Evolutionary conservation across 257 asterid genomes (phyloP).

Genomic region (Haberlea rhodopensis): DNA sequence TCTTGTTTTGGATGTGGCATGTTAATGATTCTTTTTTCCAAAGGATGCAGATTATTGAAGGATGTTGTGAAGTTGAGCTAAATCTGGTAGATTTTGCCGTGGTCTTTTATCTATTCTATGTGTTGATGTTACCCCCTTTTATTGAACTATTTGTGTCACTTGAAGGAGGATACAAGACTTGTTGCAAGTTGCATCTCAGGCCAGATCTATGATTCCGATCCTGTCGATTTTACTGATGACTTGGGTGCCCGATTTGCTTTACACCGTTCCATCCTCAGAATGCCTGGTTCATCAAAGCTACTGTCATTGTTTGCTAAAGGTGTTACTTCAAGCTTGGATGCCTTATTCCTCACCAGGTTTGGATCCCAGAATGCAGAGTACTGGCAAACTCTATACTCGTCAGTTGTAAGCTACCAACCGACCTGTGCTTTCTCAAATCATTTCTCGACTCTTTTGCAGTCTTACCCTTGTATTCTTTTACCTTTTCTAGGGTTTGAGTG

Average conservation of each 20-base stretch:
- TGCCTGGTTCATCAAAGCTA: constrained; percentile 80
- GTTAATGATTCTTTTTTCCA: constrained; percentile 9
- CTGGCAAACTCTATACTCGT: constrained; percentile 77
- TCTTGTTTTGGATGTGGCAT: not conserved
- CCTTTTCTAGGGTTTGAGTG: constrained; percentile 55
- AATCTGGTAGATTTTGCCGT: constrained; percentile 48
- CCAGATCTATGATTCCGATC: constrained; percentile 90
- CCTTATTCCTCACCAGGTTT: constrained; percentile 78
- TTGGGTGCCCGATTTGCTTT: constrained; percentile 75
- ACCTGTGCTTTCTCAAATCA: constrained; percentile 7
- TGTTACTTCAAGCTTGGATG: constrained; percentile 74
- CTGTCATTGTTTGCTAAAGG: constrained; percentile 69
- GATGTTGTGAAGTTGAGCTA: constrained; percentile 72
- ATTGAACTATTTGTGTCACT: constrained; percentile 22
- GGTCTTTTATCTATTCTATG: constrained; percentile 21
- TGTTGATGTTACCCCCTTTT: constrained; percentile 13
- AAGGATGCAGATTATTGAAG: constrained; percentile 68
- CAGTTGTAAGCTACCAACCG: constrained; percentile 59
- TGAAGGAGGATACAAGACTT: constrained; percentile 77
- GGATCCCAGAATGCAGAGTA: constrained; percentile 70
- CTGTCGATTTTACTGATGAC: constrained; percentile 65
- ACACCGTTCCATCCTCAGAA: constrained; percentile 51
- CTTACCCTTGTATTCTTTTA: constrained; percentile 14
- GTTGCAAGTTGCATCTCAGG: constrained; percentile 75
- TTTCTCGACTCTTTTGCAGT: constrained; percentile 11